Evolutionary conservation across 106 monocot species (phyloP).

Genomic region (Dendrobium chrysotoxum): DNA sequence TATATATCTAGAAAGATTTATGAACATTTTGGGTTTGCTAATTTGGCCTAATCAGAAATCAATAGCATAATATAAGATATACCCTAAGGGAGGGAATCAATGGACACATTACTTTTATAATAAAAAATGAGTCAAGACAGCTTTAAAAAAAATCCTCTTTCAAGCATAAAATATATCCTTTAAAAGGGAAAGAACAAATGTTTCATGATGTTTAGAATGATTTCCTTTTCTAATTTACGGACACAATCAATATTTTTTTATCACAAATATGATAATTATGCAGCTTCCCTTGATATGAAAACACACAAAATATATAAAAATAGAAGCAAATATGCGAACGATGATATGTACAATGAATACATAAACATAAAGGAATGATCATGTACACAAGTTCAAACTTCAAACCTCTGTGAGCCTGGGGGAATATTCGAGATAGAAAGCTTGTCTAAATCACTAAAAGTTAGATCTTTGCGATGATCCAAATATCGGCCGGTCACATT

Average conservation of each 20-base stretch:
- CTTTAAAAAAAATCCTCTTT: not conserved
- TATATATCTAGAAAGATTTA: no score
- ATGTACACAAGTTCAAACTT: not conserved
- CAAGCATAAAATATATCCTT: not conserved
- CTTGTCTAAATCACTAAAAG: conserved; percentile 75
- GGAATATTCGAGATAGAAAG: conserved; percentile 87
- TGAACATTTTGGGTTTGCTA: no score
- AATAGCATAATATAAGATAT: no score
- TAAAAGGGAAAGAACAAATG: not conserved
- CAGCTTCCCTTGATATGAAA: not conserved
- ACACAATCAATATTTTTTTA: not conserved
- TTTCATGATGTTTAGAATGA: not conserved
- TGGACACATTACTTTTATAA: no score
- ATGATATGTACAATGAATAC: not conserved
- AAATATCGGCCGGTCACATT: conserved; percentile 65
- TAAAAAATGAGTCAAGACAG: no score
- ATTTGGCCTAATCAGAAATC: no score
- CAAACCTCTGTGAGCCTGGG: conserved; percentile 61
- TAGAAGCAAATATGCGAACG: not conserved
- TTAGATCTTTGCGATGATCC: conserved; percentile 27
- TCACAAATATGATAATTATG: not conserved
- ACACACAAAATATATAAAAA: not conserved
- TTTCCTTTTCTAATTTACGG: not conserved
- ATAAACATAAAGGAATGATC: not conserved
- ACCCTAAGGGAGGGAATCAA: no score